Evolutionary conservation across 352 stramenopile genomes (phyloP).

Genomic region (Globisporangium paddicum): DNA sequence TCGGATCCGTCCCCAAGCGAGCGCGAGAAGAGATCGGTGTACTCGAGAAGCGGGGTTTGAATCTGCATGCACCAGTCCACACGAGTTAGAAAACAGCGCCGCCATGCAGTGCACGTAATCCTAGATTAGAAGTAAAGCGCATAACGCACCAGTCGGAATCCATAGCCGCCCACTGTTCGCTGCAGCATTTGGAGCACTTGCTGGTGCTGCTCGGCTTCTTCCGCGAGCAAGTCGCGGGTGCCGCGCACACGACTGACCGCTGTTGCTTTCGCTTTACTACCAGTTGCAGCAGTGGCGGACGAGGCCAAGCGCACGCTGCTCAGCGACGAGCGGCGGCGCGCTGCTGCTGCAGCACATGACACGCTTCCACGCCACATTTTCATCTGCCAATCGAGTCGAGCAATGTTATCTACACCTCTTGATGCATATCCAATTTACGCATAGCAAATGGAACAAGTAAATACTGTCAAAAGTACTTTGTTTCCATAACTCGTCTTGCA

Average conservation of each 20-base stretch:
- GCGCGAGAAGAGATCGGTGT: slow-evolving; percentile 78
- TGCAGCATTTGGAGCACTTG: slow-evolving; percentile 57
- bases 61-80: slow-evolving; percentile 33
- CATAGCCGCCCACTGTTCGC: slow-evolving; percentile 56
- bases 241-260: slow-evolving; percentile 58
- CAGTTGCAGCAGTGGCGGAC: neutral
- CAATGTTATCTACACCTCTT: no score
- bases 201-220: slow-evolving; percentile 60
- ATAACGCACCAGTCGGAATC: slow-evolving; percentile 67
- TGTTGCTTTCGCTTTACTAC: slow-evolving; percentile 19
- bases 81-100: neutral
- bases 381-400: neutral
- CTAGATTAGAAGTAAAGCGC: no score
- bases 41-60: slow-evolving; percentile 83
- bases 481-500: no score
- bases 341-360: neutral
- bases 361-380: slow-evolving; percentile 6
- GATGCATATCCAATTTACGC: no score
- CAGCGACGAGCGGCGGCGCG: neutral
- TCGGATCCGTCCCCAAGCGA: slow-evolving; percentile 82
- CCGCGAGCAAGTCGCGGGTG: slow-evolving; percentile 63
- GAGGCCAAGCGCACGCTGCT: neutral
- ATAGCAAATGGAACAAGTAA: no score
- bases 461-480: no score
- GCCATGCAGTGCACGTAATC: neutral